Percentiles rank a stretch among this genome's conserved stretches.
These are phyloP conservation scores for Zangia roseola DNA, from an alignment of 768 basidiomycete genomes.

Conservation along the genomic window DNA sequence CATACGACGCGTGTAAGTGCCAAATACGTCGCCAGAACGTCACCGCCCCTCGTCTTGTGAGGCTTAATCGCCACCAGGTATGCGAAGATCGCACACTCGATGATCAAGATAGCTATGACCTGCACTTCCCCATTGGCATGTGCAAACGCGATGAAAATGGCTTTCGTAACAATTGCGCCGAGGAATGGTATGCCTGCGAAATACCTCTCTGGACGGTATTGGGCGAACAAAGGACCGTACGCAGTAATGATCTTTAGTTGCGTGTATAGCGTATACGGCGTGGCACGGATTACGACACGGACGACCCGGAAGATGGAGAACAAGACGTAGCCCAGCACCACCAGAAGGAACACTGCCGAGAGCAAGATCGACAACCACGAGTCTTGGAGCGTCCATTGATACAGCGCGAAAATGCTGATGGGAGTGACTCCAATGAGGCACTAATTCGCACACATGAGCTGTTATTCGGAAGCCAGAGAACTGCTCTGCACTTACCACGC, in stretches of 20 bases:
- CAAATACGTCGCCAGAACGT: constrained; percentile 68
- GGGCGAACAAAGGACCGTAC: constrained; percentile 61
- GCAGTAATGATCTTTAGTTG: constrained; percentile 38
- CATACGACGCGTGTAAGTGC: constrained; percentile 66
- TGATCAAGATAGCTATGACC: constrained; percentile 59
- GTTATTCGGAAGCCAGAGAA: not conserved
- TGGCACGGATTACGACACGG: constrained; percentile 42
- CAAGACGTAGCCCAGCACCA: constrained; percentile 46
- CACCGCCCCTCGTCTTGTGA: constrained; percentile 62
- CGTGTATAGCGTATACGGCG: constrained; percentile 39
- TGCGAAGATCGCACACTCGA: constrained; percentile 63
- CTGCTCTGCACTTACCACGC: constrained; percentile 51
- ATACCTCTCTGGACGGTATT: constrained; percentile 65
- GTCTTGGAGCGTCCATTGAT: constrained; percentile 89
- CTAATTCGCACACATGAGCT: constrained; percentile 31
- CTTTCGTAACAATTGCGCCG: constrained; percentile 58
- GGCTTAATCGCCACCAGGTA: constrained; percentile 57
- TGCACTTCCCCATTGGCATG: constrained; percentile 64
- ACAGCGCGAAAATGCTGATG: constrained; percentile 73
- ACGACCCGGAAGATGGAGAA: constrained; percentile 50
- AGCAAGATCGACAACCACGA: constrained; percentile 84
- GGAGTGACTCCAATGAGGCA: constrained; percentile 67
- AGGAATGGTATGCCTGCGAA: constrained; percentile 65
- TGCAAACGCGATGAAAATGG: constrained; percentile 70
- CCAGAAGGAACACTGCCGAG: constrained; percentile 66